Evolutionary conservation across 495 filamentous ascomycete genomes (phyloP).

Genomic region (Aspergillus bridgeri): DNA sequence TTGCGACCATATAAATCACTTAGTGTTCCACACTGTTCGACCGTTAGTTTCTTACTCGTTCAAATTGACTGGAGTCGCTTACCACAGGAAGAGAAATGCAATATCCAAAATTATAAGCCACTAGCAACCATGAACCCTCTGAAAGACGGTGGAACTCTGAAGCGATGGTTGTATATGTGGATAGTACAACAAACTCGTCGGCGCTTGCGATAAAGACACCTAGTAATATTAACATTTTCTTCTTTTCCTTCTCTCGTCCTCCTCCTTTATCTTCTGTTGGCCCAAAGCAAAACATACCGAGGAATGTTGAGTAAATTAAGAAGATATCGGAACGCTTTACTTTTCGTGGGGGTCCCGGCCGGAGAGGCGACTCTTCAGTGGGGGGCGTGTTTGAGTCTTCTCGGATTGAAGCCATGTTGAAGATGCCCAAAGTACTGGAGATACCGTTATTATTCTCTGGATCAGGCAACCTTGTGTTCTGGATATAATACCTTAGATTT

Average conservation of each 20-base stretch:
- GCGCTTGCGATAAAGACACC: conserved; percentile 30
- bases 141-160: conserved; percentile 25
- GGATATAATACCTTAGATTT: too few relatives aligned
- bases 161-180: conserved; percentile 29
- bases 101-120: conserved; percentile 30
- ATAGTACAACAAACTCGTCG: conserved; percentile 27
- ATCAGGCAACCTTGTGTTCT: too few relatives aligned
- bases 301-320: too few relatives aligned
- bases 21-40: conserved; percentile 21
- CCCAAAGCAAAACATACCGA: too few relatives aligned
- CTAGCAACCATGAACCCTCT: conserved; percentile 28
- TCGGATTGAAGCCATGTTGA: too few relatives aligned
- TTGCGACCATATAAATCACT: conserved; percentile 33
- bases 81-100: conserved; percentile 34
- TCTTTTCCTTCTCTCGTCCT: too few relatives aligned
- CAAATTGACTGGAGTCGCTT: too few relatives aligned
- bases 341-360: neutral
- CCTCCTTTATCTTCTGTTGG: neutral
- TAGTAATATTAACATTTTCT: conserved; percentile 7
- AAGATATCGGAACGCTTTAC: too few relatives aligned
- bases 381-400: neutral
- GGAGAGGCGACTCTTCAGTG: conserved; percentile 3
- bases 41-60: too few relatives aligned
- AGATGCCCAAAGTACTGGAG: too few relatives aligned
- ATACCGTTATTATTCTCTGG: too few relatives aligned